Percentiles rank a stretch among this genome's conserved stretches.
Conservation (phyloP, 75 land plant genomes). For the Picea glauca region DNA sequence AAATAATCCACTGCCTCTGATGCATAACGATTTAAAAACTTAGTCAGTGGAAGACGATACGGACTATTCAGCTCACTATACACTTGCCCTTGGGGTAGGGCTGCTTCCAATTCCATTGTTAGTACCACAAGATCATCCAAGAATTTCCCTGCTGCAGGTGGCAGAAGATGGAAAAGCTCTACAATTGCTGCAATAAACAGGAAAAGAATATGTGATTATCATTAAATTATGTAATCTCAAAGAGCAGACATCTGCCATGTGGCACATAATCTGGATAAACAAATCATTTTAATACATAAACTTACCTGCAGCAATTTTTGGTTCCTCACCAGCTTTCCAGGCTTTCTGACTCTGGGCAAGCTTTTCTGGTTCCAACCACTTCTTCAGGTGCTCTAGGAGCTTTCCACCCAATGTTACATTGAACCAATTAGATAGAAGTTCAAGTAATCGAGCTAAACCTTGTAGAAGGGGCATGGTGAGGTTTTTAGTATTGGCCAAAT, state of each 20-base stretch:
- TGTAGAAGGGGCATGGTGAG: conserved; percentile 96
- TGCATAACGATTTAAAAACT: conserved; percentile 91
- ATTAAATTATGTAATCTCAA: too few relatives aligned
- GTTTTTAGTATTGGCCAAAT: conserved; percentile 87
- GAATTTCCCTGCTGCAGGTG: conserved; percentile 89
- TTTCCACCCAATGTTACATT: conserved; percentile 95
- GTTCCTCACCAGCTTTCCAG: conserved; percentile 99
- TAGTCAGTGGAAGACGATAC: conserved; percentile 92
- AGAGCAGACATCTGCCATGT: too few relatives aligned
- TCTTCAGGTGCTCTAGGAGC: conserved; percentile 92
- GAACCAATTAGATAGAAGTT: conserved; percentile 99
- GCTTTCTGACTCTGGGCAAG: conserved; percentile 85
- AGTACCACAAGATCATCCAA: conserved; percentile 88
- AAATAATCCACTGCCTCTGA: conserved; percentile 93
- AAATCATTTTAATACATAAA: background rate
- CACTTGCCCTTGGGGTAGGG: conserved; percentile 88
- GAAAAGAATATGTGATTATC: background rate
- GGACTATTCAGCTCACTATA: conserved; percentile 99
- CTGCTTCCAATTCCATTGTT: conserved; percentile 88
- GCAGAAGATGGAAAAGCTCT: conserved; percentile 97
- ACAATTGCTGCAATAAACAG: conserved; percentile 77
- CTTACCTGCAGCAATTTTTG: conserved; percentile 97
- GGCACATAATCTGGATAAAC: background rate
- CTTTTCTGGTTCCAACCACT: conserved; percentile 99
- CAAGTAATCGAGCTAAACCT: conserved; percentile 92